Percentiles rank a stretch among this genome's conserved stretches.
These are phyloP conservation scores for Canavalia gladiata DNA, from an alignment of 306 rosid genomes.

Conservation along the genomic window DNA sequence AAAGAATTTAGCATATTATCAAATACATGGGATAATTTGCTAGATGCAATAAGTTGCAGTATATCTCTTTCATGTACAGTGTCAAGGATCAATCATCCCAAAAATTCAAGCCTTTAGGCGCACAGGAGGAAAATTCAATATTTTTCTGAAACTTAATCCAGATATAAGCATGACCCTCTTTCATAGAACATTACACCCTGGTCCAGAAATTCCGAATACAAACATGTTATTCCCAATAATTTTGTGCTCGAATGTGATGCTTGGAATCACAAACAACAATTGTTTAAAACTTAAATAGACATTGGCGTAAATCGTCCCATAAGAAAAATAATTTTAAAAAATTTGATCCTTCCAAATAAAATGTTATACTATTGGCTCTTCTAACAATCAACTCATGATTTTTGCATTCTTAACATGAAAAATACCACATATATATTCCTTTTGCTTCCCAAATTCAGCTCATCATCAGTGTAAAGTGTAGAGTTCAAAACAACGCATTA, in stretches of 20 bases:
- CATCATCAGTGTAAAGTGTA: not conserved
- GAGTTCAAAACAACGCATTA: not conserved
- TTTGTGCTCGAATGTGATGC: not conserved
- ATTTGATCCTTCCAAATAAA: conserved; percentile 5
- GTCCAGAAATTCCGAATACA: not conserved
- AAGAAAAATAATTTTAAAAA: not conserved
- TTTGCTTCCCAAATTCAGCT: not conserved
- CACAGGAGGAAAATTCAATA: not conserved
- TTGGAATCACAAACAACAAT: conserved; percentile 8
- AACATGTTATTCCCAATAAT: not conserved
- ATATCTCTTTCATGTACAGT: not conserved
- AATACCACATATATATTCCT: not conserved
- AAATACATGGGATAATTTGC: not conserved
- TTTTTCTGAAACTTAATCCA: not conserved
- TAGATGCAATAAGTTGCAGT: not conserved
- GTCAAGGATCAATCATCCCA: not conserved
- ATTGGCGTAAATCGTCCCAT: not conserved
- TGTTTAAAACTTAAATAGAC: not conserved
- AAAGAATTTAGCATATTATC: no score
- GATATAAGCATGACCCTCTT: not conserved
- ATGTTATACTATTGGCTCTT: not conserved
- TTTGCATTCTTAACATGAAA: not conserved
- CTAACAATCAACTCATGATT: not conserved
- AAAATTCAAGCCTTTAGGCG: not conserved
- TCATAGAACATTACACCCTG: not conserved